phyloP scores from a whole-genome alignment of 2,329 filamentous ascomycete species.

The Hypoxylon sp. region DNA sequence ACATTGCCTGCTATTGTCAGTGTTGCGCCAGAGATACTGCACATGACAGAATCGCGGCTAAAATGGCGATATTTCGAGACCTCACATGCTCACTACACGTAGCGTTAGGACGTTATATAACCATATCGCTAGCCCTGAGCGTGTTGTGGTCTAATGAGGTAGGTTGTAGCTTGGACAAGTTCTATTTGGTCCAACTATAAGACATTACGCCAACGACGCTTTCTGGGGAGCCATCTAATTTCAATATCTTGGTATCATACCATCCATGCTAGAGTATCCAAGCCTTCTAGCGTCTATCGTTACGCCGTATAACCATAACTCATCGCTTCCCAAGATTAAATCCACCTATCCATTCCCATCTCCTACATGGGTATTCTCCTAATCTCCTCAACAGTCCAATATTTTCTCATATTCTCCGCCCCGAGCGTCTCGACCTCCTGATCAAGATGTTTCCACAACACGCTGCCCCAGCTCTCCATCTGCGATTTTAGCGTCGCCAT shows the following conservation, averaged over 20 bases:
- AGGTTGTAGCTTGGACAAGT: not conserved
- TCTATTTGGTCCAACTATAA: not conserved
- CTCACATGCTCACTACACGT: not conserved
- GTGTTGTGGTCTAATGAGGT: not conserved
- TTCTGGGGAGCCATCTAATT: not conserved
- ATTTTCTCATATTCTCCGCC: conserved; percentile 89
- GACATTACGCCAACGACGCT: not conserved
- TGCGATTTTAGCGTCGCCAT: conserved; percentile 73
- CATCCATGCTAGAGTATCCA: not conserved
- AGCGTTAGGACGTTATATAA: not conserved
- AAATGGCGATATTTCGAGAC: conserved; percentile 19
- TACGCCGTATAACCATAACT: not conserved
- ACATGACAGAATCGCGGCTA: conserved; percentile 18
- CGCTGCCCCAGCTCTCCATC: conserved; percentile 83
- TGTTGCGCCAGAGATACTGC: not conserved
- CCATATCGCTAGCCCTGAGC: not conserved
- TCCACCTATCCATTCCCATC: not conserved
- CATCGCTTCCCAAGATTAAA: not conserved
- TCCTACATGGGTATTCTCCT: conserved; percentile 75
- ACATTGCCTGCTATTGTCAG: not conserved
- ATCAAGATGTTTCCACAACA: conserved; percentile 87
- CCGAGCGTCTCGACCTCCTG: conserved; percentile 84
- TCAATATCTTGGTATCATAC: not conserved
- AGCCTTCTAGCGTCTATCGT: not conserved
- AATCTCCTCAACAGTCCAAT: conserved; percentile 85